Base-by-base conservation (phyloP, 306 rosid species). In the Lathyrus sativus region DNA sequence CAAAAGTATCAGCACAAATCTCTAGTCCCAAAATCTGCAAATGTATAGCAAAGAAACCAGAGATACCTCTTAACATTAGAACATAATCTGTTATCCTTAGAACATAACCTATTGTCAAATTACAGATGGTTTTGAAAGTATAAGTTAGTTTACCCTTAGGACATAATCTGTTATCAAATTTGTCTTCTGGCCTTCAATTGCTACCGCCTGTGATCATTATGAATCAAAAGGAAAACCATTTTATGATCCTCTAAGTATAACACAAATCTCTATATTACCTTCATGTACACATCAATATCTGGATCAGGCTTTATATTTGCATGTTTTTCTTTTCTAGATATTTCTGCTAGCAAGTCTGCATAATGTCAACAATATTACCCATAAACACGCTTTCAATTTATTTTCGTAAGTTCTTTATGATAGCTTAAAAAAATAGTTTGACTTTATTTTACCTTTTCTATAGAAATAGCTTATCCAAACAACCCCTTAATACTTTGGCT, bases 211-310 rank as follows among this genome's bases (percentile, higher is more conserved):
- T 42, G 66, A 49, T 58, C 14, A 74, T 76, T n/a, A 26, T 37
- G 9, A 38, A 13, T 50, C 22, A 76, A 5, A 73, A 62, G 54
- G 13, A 46, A 24, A 70, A 48, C 63, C 26, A 62, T 8, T 11
- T 7, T 8, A 24, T 24, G 26, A 24, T 24, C 26, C 26, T 24
- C 26, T 24, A 24, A 24, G 3, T 24, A 39, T 35, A 13, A 70
- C 68, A 35, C 2, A 7, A 33, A 33, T n/a, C n/a, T 42, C 14
- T 10, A 11, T 11, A 41, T 41, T 62, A 82, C 95, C 89, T 89
- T 89, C 91, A 86, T 89, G 55, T 72, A 81, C 70, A 85, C 81
- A 79, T 86, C 91, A 8, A 88, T 17, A 73, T 89, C 89, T 48
- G 81, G 83, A 63, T 89, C 87, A 50, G 89, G 91, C 38, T 35